Evolutionary conservation across 352 stramenopile genomes (phyloP), one percentile per base, ranked within the genome.

Genomic region (Phytophthora tentaculata): DNA sequence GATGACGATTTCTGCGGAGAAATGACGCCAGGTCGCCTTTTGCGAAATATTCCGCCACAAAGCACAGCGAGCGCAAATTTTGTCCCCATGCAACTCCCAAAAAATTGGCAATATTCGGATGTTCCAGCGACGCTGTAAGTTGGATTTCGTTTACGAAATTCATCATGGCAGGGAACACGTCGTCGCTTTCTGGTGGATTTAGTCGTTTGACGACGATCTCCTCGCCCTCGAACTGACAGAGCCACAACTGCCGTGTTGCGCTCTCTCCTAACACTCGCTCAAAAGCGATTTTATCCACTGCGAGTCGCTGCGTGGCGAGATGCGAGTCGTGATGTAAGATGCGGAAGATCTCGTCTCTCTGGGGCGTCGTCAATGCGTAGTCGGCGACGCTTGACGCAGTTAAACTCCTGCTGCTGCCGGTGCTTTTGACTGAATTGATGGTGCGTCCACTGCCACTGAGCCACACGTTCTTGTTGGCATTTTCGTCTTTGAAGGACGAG

Each of bases 121-220:
- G 85, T 13, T 88, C 70, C 16, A 94, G 47, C 17, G 64, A 64
- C 6, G 79, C 74, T 1, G 86, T 71, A 20, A 95, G 66, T 49
- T 86, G 86, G 58, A 92, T 90, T 57, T 95, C 87, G 2, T 55
- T 58, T 14, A 90, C 68, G 24, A 95, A 94, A 10, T 28, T 66
- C 22, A 83, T 20, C 56, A 77, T 19, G 2, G 44, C 54, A 6
- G 64, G 64, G 53, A 67, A 73, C 1, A 67, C 59, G 5, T 67
- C 37, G 32, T 61, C 44, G 22, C 47, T 52, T 1, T 62, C 17
- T 0, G 61, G 64, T 6, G 61, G 49, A 47, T 48, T 61, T 32
- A 81, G 74, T 48, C 56, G 60, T 45, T 77, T 79, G 56, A 81
- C 70, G 5, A 70, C 71, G 49, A 81, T 77, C 67, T 79, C 74